Percentiles rank a stretch among this genome's conserved stretches.
phyloP scores from a whole-genome alignment of 352 stramenopile species.

The Thalassiosira exigua region DNA sequence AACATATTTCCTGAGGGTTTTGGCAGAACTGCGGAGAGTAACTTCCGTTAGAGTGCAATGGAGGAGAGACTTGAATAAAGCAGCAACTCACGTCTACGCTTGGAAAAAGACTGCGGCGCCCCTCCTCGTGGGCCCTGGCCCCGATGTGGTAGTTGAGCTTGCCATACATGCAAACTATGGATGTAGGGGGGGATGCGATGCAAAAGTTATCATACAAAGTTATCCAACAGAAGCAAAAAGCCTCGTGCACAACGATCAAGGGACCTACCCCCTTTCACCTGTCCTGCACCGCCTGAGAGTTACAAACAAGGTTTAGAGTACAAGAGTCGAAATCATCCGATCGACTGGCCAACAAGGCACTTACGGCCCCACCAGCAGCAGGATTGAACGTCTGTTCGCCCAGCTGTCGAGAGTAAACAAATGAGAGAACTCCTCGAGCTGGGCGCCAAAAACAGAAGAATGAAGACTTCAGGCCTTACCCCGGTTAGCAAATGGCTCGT shows the following conservation, averaged over 20 bases:
- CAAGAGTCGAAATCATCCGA: too few relatives aligned
- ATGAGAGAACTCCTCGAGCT: too few relatives aligned
- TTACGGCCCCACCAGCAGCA: conserved; percentile 28
- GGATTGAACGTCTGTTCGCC: too few relatives aligned
- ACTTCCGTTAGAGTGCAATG: conserved; percentile 9
- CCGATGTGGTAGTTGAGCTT: conserved; percentile 58
- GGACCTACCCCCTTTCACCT: conserved; percentile 51
- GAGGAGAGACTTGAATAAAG: conserved; percentile 5
- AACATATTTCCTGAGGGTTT: conserved; percentile 48
- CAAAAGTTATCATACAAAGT: conserved; percentile 33
- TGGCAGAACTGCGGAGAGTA: conserved; percentile 20
- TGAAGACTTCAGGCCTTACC: too few relatives aligned
- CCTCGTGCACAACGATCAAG: neutral
- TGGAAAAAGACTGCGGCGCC: conserved; percentile 11
- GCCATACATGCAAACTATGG: conserved; percentile 19
- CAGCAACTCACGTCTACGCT: conserved; percentile 16
- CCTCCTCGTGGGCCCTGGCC: conserved; percentile 10
- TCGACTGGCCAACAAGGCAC: too few relatives aligned
- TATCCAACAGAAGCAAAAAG: neutral
- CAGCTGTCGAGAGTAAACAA: too few relatives aligned
- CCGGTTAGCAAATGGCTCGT: conserved; percentile 20
- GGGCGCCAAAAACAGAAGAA: too few relatives aligned
- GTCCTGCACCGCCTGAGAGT: conserved; percentile 35
- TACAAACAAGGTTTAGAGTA: too few relatives aligned
- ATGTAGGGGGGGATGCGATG: conserved; percentile 25